A percentile compares a stretch with the other conserved stretches of the same genome.
phyloP scores from a whole-genome alignment of 2,329 filamentous ascomycete species.

The Fusarium dimerum region DNA sequence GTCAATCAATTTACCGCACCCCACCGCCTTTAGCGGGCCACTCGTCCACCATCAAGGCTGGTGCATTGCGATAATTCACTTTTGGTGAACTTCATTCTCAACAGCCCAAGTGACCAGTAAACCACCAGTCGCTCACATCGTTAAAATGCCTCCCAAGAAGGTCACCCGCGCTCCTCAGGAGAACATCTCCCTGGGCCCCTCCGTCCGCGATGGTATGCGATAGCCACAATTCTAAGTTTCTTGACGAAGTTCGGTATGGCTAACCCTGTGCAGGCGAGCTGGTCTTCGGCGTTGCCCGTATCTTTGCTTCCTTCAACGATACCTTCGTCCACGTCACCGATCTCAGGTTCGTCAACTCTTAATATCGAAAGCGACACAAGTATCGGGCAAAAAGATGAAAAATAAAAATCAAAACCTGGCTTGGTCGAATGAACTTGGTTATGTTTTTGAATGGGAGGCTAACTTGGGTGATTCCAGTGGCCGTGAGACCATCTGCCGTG shows the following conservation, averaged over 20 bases:
- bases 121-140: constrained; percentile 36
- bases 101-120: constrained; percentile 36
- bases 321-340: constrained; percentile 99
- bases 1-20: constrained; percentile 36
- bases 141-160: constrained; percentile 94
- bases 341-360: constrained; percentile 71
- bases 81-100: constrained; percentile 35
- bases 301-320: constrained; percentile 92
- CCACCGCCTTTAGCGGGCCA: constrained; percentile 36
- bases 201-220: constrained; percentile 85
- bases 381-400: constrained; percentile 4
- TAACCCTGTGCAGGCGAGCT: constrained; percentile 69
- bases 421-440: not conserved
- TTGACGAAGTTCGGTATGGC: constrained; percentile 11
- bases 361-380: constrained; percentile 5
- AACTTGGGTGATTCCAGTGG: constrained; percentile 71
- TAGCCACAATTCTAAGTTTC: not conserved
- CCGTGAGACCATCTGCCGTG: constrained; percentile 99
- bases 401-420: not conserved
- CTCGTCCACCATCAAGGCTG: constrained; percentile 29
- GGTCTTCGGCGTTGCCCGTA: constrained; percentile 96
- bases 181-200: constrained; percentile 98
- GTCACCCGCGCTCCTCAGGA: constrained; percentile 81
- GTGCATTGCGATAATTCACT: constrained; percentile 28
- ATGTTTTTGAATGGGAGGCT: constrained; percentile 26